phyloP scores from a whole-genome alignment of 148 eudicot genomes.

The Arctostaphylos glauca region DNA sequence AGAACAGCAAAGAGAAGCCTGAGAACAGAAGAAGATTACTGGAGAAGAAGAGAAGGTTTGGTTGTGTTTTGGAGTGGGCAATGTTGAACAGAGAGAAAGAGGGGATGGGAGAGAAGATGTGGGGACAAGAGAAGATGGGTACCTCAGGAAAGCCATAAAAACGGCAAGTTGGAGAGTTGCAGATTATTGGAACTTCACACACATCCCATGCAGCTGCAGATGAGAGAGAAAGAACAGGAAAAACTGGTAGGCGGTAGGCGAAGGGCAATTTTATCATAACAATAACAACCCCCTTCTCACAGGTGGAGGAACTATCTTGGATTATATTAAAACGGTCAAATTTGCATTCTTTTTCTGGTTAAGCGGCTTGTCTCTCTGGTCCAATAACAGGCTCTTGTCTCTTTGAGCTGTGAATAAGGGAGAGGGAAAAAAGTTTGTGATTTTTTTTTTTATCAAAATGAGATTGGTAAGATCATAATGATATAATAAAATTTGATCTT shows the following conservation, averaged over 20 bases:
- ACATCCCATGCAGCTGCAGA: conserved; percentile 26
- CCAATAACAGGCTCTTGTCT: too few relatives aligned
- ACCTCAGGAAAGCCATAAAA: conserved; percentile 27
- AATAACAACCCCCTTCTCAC: background rate
- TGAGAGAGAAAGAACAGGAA: background rate
- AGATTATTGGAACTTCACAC: conserved; percentile 22
- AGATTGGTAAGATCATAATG: too few relatives aligned
- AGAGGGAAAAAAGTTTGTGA: too few relatives aligned
- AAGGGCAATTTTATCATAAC: background rate
- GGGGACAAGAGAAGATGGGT: conserved; percentile 19
- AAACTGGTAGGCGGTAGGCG: conserved; percentile 17
- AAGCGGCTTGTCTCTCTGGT: background rate
- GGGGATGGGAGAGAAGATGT: conserved; percentile 13
- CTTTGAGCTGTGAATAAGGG: too few relatives aligned
- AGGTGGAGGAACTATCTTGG: background rate
- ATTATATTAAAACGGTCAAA: background rate
- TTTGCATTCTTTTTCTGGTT: background rate
- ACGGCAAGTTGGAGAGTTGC: conserved; percentile 20
- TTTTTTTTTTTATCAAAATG: too few relatives aligned
- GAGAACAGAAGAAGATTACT: background rate
- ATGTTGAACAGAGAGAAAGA: conserved; percentile 7
- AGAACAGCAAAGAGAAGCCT: background rate
- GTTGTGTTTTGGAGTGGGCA: conserved; percentile 11
- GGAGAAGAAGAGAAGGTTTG: conserved; percentile 12
- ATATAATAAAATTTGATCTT: too few relatives aligned